Conservation (phyloP, 306 rosid genomes). For the Chamaecrista fasciculata region DNA sequence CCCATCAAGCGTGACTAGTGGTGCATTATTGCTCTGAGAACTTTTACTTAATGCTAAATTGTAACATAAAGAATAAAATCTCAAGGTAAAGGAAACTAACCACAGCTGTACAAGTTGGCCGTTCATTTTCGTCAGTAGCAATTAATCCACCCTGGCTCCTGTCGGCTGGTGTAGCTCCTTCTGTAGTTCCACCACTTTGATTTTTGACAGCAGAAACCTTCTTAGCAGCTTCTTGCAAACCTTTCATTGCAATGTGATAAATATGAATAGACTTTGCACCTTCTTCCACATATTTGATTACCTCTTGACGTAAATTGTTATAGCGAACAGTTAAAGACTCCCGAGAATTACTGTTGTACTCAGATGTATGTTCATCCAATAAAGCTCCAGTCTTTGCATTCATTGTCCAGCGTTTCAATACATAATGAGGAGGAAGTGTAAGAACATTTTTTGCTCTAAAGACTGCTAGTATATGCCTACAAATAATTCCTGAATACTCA, state of each 20-base stretch:
- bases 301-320: slow-evolving; percentile 82
- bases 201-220: slow-evolving; percentile 59
- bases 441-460: slow-evolving; percentile 83
- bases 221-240: slow-evolving; percentile 75
- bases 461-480: slow-evolving; percentile 83
- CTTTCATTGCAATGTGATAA: slow-evolving; percentile 79
- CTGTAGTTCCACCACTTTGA: slow-evolving; percentile 41
- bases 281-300: slow-evolving; percentile 83
- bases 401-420: slow-evolving; percentile 87
- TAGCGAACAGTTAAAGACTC: slow-evolving; percentile 61
- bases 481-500: slow-evolving; percentile 81
- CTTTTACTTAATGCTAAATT: not conserved
- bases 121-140: slow-evolving; percentile 50
- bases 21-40: slow-evolving; percentile 13
- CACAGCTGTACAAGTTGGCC: slow-evolving; percentile 41
- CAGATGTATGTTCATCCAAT: slow-evolving; percentile 52
- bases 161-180: slow-evolving; percentile 46
- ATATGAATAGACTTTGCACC: slow-evolving; percentile 85
- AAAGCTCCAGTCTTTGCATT: slow-evolving; percentile 64
- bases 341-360: slow-evolving; percentile 44
- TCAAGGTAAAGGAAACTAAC: slow-evolving; percentile 47
- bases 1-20: not conserved
- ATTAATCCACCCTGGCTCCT: slow-evolving; percentile 57
- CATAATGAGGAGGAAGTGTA: slow-evolving; percentile 77
- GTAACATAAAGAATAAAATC: slow-evolving; percentile 12